Conservation (phyloP, 2,329 filamentous ascomycete genomes). For the Penicillium sp. region DNA sequence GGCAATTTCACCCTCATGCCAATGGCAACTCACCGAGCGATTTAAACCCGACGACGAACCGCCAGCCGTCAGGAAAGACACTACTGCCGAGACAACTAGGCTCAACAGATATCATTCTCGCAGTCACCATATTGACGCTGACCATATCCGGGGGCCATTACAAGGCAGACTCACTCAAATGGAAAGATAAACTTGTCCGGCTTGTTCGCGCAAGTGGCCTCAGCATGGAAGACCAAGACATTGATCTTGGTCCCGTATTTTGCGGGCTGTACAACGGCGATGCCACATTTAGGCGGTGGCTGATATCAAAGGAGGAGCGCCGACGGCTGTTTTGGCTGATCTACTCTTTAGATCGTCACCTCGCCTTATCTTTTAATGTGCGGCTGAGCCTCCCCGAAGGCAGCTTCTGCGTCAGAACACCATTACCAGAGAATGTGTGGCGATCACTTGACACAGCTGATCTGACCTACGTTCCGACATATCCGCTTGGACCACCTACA, state of each 20-base stretch:
- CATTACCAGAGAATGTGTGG: constrained; percentile 45
- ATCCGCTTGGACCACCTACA: constrained; percentile 39
- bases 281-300: constrained; percentile 19
- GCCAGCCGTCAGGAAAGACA: constrained; percentile 17
- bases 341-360: constrained; percentile 50
- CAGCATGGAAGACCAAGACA: constrained; percentile 41
- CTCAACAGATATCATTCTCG: constrained; percentile 45
- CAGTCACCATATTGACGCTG: constrained; percentile 47
- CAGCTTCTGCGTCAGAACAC: constrained; percentile 39
- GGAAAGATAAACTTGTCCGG: constrained; percentile 48
- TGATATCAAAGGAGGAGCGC: constrained; percentile 41
- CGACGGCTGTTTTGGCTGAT: constrained; percentile 52
- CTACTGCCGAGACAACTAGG: constrained; percentile 16
- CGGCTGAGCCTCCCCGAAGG: constrained; percentile 48
- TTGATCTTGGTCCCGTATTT: constrained; percentile 33
- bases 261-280: constrained; percentile 40
- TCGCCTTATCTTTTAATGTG: constrained; percentile 50
- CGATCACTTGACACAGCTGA: constrained; percentile 39
- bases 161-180: constrained; percentile 51
- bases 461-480: constrained; percentile 32
- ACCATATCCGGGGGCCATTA: constrained; percentile 51
- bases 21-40: constrained; percentile 2
- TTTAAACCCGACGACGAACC: neutral
- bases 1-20: constrained; percentile 14
- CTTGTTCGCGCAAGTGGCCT: constrained; percentile 42